phyloP scores from a whole-genome alignment of 2,329 filamentous ascomycete species.

The Sphaceloma murrayae region DNA sequence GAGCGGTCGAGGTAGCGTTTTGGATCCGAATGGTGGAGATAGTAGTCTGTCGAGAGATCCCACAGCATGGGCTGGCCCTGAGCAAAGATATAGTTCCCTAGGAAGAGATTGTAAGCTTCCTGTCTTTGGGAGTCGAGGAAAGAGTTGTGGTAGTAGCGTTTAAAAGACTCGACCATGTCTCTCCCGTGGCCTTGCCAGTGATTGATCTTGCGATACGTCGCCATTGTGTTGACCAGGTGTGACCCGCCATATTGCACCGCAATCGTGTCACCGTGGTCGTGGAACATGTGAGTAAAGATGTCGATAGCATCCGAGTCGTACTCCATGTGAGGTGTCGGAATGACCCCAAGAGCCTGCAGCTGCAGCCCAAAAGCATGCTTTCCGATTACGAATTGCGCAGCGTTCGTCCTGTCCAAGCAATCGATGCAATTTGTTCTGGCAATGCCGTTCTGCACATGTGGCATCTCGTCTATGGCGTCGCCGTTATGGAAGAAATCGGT shows the following conservation, averaged over 20 bases:
- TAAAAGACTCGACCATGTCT: slow-evolving; percentile 99
- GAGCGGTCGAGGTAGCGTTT: slow-evolving; percentile 56
- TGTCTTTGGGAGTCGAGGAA: slow-evolving; percentile 97
- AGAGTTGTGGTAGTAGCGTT: slow-evolving; percentile 97
- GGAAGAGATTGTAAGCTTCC: slow-evolving; percentile 93
- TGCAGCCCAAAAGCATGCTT: slow-evolving; percentile 90
- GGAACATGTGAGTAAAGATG: slow-evolving; percentile 92
- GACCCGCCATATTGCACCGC: slow-evolving; percentile 96
- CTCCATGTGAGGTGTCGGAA: slow-evolving; percentile 66
- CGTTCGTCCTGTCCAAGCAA: slow-evolving; percentile 92
- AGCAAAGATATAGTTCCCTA: slow-evolving; percentile 87
- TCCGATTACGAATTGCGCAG: slow-evolving; percentile 93
- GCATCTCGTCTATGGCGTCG: slow-evolving; percentile 54
- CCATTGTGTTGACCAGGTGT: slow-evolving; percentile 97
- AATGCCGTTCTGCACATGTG: slow-evolving; percentile 78
- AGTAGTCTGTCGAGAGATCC: slow-evolving; percentile 92
- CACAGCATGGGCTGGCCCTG: slow-evolving; percentile 90
- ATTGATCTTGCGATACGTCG: slow-evolving; percentile 97
- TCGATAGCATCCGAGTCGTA: slow-evolving; percentile 96
- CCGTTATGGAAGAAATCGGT: slow-evolving; percentile 97
- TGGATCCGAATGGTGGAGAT: slow-evolving; percentile 84
- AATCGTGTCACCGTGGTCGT: slow-evolving; percentile 95
- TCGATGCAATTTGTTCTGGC: slow-evolving; percentile 97
- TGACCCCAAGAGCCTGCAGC: slow-evolving; percentile 80
- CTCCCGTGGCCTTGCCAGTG: slow-evolving; percentile 96